Base-by-base conservation (phyloP, 768 basidiomycete genomes). In the Roridomyces roridus region DNA sequence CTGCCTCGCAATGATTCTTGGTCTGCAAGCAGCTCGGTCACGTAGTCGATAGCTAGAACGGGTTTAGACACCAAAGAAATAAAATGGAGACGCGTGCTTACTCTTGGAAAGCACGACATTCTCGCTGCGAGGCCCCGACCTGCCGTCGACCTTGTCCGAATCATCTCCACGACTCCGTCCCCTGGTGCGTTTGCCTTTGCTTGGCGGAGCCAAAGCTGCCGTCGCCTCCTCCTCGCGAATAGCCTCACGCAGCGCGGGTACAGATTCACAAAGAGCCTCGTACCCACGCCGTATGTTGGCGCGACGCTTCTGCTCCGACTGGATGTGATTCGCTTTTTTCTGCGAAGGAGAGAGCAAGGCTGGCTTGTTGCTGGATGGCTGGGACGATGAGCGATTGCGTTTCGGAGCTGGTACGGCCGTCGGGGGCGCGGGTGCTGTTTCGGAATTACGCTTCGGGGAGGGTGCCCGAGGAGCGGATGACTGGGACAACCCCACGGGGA, bases 281-380 rank as follows among this genome's bases (percentile, higher is more conserved):
- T 96, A 96, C 11, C 94, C 95, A 35, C 87, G 76, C 11, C 93
- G 82, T 47, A 97, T 96, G 65, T 94, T 95, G 14, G 92, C 92
- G 28, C 95, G 85, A 23, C 95, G 87, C 71, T 96, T 96, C 76
- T 96, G 94, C 75, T 97, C 95, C 2, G 88, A 91, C 65, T 92
- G 90, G 62, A 97, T 96, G 67, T 97, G 94, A 65, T 96, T 96
- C 36, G 89, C 89, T 68, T 95, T 92, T 70, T 96, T 96, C 78
- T 95, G 92, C 2, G 89, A 87, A 0, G 91, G 85, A 2, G 89
- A 87, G 23, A 96, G 81, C 23, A 94, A 78, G 1, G 80, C 67
- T 26, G 77, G 78, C 57, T 81, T 82, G n/a, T n/a, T n/a, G n/a
- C n/a, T n/a, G 41, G 62, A 62, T 42, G 58, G 59, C 15, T 57